Evolutionary conservation across 2,329 filamentous ascomycete species (phyloP).

Genomic region (Chaetothyriales sp.): DNA sequence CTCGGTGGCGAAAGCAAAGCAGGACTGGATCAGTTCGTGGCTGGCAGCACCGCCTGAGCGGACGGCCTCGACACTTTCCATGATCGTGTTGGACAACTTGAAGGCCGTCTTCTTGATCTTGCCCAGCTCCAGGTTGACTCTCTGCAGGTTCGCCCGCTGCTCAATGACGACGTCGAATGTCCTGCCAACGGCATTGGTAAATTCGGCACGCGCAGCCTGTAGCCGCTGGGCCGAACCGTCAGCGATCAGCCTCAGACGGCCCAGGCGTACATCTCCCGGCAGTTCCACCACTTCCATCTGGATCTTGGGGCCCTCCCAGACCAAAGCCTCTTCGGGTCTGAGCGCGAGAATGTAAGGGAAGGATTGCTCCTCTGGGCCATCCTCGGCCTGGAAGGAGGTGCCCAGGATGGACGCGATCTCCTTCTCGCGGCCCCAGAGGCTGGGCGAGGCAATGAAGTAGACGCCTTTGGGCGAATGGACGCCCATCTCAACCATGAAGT

Average conservation of each 20-base stretch:
- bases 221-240: conserved; percentile 70
- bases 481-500: conserved; percentile 62
- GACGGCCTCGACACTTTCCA: conserved; percentile 94
- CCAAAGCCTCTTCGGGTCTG: conserved; percentile 60
- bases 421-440: conserved; percentile 56
- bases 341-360: conserved; percentile 78
- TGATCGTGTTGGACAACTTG: conserved; percentile 92
- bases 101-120: conserved; percentile 93
- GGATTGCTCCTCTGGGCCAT: conserved; percentile 53
- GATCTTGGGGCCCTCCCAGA: conserved; percentile 69
- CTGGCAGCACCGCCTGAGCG: conserved; percentile 66
- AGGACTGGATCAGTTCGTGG: conserved; percentile 92
- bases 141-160: conserved; percentile 79
- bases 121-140: conserved; percentile 78
- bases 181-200: conserved; percentile 63
- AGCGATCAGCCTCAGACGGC: conserved; percentile 74
- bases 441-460: conserved; percentile 71
- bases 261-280: conserved; percentile 68
- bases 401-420: conserved; percentile 78
- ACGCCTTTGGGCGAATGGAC: conserved; percentile 58
- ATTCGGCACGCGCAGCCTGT: conserved; percentile 59
- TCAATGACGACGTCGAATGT: conserved; percentile 82
- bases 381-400: conserved; percentile 57
- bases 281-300: conserved; percentile 58
- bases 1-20: conserved; percentile 96